phyloP scores from a whole-genome alignment of 495 filamentous ascomycete genomes.

The Darksidea phi region DNA sequence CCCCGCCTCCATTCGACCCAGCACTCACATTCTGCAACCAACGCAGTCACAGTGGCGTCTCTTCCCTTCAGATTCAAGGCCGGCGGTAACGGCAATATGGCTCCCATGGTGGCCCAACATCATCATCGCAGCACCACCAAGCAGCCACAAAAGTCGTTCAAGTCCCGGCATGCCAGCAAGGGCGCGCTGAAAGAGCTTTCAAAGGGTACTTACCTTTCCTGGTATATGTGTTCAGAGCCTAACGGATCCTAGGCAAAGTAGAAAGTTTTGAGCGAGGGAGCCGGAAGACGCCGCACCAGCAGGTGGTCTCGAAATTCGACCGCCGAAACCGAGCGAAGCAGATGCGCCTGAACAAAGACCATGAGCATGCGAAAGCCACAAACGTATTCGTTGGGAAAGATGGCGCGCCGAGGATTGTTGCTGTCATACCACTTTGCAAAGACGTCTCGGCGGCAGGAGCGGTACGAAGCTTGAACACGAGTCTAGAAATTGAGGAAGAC shows the following conservation, averaged over 20 bases:
- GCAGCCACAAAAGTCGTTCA: conserved; percentile 79
- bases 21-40: background rate
- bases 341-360: conserved; percentile 73
- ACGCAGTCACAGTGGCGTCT: conserved; percentile 52
- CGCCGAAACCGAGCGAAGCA: conserved; percentile 91
- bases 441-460: conserved; percentile 65
- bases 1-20: background rate
- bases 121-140: conserved; percentile 93
- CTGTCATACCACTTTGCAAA: conserved; percentile 77
- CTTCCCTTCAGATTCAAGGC: conserved; percentile 87
- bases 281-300: conserved; percentile 89
- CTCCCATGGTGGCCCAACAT: conserved; percentile 51
- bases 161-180: conserved; percentile 86
- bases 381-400: conserved; percentile 80
- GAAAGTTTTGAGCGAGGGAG: conserved; percentile 56
- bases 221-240: background rate
- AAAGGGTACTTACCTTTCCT: conserved; percentile 59
- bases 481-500: conserved; percentile 73
- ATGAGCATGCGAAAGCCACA: conserved; percentile 69
- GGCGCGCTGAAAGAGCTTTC: conserved; percentile 72
- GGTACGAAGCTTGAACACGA: conserved; percentile 68
- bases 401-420: conserved; percentile 88
- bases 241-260: conserved; percentile 55
- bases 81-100: conserved; percentile 62
- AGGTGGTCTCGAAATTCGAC: conserved; percentile 95